A percentile compares a stretch with the other conserved stretches of the same genome.
Conservation (phyloP, 2,329 filamentous ascomycete genomes). For the Alternaria ethzedia region DNA sequence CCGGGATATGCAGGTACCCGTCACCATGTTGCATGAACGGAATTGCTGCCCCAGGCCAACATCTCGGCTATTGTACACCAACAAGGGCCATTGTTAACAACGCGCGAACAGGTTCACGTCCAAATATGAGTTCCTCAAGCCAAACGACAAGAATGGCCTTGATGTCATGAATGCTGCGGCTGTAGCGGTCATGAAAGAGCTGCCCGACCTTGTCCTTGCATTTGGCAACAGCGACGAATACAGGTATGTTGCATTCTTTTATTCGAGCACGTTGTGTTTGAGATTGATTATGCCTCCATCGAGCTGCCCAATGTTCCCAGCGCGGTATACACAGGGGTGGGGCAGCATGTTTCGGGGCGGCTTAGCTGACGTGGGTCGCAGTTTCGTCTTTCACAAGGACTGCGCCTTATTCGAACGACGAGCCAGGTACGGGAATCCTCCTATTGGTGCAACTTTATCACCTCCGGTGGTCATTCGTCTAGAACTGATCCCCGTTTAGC, state of each 20-base stretch:
- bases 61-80: constrained; percentile 5
- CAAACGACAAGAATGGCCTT: constrained; percentile 85
- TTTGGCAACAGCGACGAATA: constrained; percentile 97
- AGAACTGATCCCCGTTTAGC: constrained; percentile 55
- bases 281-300: constrained; percentile 19
- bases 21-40: constrained; percentile 14
- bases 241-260: constrained; percentile 59
- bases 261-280: constrained; percentile 12
- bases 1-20: constrained; percentile 26
- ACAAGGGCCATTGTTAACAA: constrained; percentile 9
- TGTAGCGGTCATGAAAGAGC: constrained; percentile 78
- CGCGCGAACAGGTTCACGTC: constrained; percentile 69
- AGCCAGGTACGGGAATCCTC: constrained; percentile 63
- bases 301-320: neutral
- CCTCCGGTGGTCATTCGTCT: neutral
- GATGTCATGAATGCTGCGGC: constrained; percentile 95
- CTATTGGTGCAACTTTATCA: constrained; percentile 8
- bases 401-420: constrained; percentile 85
- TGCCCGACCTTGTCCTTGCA: constrained; percentile 84
- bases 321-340: constrained; percentile 4
- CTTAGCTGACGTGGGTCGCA: constrained; percentile 54
- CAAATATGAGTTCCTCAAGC: constrained; percentile 86
- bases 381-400: constrained; percentile 87
- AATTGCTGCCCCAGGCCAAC: constrained; percentile 6
- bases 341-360: constrained; percentile 19